phyloP scores from a whole-genome alignment of 176 grass and related monocot genomes.

The Metroxylon sagu region DNA sequence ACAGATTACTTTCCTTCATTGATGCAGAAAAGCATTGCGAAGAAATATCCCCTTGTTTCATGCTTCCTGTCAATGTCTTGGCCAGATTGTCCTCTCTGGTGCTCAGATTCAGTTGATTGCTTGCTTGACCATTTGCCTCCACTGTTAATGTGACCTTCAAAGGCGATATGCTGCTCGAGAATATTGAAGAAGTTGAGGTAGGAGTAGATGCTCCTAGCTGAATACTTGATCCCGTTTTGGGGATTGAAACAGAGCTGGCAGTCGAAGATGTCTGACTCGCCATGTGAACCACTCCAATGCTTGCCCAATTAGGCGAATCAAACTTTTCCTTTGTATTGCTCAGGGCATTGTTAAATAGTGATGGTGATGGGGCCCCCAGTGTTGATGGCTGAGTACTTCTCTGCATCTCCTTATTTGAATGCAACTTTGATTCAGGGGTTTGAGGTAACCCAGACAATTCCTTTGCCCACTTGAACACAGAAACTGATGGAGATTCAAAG shows the following conservation, averaged over 20 bases:
- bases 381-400: conserved; percentile 42
- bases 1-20: conserved; percentile 26
- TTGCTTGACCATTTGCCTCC: conserved; percentile 21
- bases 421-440: conserved; percentile 33
- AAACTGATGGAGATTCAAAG: conserved; percentile 38
- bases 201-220: conserved; percentile 20
- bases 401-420: conserved; percentile 32
- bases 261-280: conserved; percentile 27
- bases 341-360: conserved; percentile 24
- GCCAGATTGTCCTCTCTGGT: conserved; percentile 23
- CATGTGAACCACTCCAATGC: conserved; percentile 29
- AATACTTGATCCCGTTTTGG: conserved; percentile 32
- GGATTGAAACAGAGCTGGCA: conserved; percentile 34
- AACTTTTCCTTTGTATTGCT: conserved; percentile 29
- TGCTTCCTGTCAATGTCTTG: conserved; percentile 23
- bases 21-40: conserved; percentile 25
- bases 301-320: conserved; percentile 29
- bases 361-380: conserved; percentile 24
- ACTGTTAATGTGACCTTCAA: conserved; percentile 22
- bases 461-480: conserved; percentile 79
- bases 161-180: conserved; percentile 15
- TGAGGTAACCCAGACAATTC: conserved; percentile 42
- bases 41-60: conserved; percentile 16
- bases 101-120: conserved; percentile 27
- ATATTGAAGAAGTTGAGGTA: conserved; percentile 13